These are phyloP conservation scores for Alternaria triticimaculans DNA, from an alignment of 2,329 filamentous ascomycete species.

Conservation along the genomic window DNA sequence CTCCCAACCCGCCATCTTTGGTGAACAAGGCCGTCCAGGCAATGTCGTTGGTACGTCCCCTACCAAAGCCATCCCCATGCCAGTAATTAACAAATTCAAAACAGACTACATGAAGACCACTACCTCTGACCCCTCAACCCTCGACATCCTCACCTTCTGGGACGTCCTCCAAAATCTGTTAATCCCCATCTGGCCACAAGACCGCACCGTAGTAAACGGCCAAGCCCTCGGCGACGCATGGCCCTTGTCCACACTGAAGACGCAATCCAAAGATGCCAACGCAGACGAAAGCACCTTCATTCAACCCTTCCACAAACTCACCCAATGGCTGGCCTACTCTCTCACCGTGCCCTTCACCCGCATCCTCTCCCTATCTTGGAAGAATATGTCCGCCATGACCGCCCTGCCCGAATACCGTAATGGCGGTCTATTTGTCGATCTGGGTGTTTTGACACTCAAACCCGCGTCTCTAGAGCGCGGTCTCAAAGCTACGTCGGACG, in stretches of 20 bases:
- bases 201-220: conserved; percentile 83
- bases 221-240: conserved; percentile 89
- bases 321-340: conserved; percentile 93
- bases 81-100: not conserved
- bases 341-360: conserved; percentile 82
- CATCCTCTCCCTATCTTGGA: conserved; percentile 78
- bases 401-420: conserved; percentile 92
- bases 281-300: conserved; percentile 60
- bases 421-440: conserved; percentile 84
- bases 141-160: conserved; percentile 87
- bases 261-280: conserved; percentile 58
- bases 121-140: conserved; percentile 22
- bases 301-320: conserved; percentile 88
- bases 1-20: conserved; percentile 77
- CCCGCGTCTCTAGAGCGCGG: conserved; percentile 70
- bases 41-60: conserved; percentile 81
- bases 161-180: conserved; percentile 85
- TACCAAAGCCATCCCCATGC: not conserved
- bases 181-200: conserved; percentile 83
- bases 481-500: conserved; percentile 62
- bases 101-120: conserved; percentile 25
- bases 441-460: conserved; percentile 79
- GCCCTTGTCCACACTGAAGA: conserved; percentile 81
- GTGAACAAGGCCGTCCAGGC: conserved; percentile 79
- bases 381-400: conserved; percentile 81